Evolutionary conservation across 169 alveolate species (phyloP).

Genomic region (Miamiensis avidus): DNA sequence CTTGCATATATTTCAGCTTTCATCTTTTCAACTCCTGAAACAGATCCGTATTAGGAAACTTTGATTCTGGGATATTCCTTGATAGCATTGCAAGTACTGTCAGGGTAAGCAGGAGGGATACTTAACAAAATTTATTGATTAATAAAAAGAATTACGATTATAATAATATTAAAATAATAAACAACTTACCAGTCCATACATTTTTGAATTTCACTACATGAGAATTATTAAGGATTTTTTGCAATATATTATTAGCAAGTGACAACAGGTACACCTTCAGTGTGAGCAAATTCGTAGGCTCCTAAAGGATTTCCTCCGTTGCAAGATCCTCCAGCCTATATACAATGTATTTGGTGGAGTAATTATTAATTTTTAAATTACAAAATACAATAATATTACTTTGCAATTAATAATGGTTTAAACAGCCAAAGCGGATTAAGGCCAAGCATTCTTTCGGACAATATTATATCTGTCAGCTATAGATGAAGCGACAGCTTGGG

Average conservation of each 20-base stretch:
- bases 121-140: neutral
- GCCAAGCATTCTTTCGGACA: slow-evolving; percentile 60
- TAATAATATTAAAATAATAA: no score
- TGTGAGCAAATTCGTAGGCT: slow-evolving; percentile 62
- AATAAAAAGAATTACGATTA: neutral
- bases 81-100: no score
- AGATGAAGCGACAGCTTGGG: slow-evolving; percentile 71
- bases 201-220: slow-evolving; percentile 24
- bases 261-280: slow-evolving; percentile 72
- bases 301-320: slow-evolving; percentile 84
- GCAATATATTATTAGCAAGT: slow-evolving; percentile 77
- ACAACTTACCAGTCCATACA: slow-evolving; percentile 1
- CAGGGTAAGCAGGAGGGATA: slow-evolving; percentile 20
- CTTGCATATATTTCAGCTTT: slow-evolving; percentile 69
- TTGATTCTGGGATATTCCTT: no score
- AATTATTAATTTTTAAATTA: no score
- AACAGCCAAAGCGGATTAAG: slow-evolving; percentile 60
- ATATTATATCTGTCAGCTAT: slow-evolving; percentile 85
- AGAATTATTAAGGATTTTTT: slow-evolving; percentile 43
- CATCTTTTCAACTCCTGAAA: no score
- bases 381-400: neutral
- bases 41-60: no score
- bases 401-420: slow-evolving; percentile 80
- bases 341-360: neutral
- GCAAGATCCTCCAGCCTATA: slow-evolving; percentile 79